A percentile compares a stretch with the other conserved stretches of the same genome.
phyloP scores from a whole-genome alignment of 495 filamentous ascomycete species.

The Hypoxylon perforatum region DNA sequence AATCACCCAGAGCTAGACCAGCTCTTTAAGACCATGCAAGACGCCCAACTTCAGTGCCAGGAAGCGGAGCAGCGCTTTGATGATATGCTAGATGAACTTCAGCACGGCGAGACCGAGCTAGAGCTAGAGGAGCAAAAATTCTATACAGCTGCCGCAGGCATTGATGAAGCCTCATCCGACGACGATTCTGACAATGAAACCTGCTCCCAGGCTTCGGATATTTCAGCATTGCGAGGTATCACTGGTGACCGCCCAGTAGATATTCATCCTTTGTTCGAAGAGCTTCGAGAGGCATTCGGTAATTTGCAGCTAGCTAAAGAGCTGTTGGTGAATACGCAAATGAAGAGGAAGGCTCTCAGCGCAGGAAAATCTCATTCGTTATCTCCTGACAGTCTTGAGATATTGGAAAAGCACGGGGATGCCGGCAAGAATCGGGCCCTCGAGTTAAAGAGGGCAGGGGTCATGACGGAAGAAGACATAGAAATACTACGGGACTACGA shows the following conservation, averaged over 20 bases:
- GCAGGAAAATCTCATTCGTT: slow-evolving; percentile 42
- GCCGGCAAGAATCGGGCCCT: slow-evolving; percentile 42
- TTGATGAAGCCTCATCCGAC: slow-evolving; percentile 18
- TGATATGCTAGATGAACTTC: slow-evolving; percentile 38
- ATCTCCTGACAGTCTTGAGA: slow-evolving; percentile 37
- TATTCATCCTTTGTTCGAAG: slow-evolving; percentile 43
- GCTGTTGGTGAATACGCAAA: slow-evolving; percentile 43
- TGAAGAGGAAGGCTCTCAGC: slow-evolving; percentile 43
- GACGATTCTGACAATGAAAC: slow-evolving; percentile 31
- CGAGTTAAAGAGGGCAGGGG: slow-evolving; percentile 39
- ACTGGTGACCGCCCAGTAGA: slow-evolving; percentile 43
- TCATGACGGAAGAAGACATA: slow-evolving; percentile 44
- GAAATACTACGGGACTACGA: slow-evolving; percentile 44
- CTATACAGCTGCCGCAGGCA: slow-evolving; percentile 32
- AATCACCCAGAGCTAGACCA: slow-evolving; percentile 28
- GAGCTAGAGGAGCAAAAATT: slow-evolving; percentile 38
- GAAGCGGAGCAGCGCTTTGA: slow-evolving; percentile 44
- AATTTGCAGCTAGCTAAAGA: slow-evolving; percentile 46
- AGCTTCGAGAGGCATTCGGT: slow-evolving; percentile 40
- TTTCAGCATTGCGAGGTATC: slow-evolving; percentile 39
- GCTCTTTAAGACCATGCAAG: slow-evolving; percentile 42
- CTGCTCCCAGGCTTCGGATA: slow-evolving; percentile 30
- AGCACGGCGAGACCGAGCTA: slow-evolving; percentile 28
- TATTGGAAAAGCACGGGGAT: slow-evolving; percentile 43
- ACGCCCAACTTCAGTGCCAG: slow-evolving; percentile 30